These are phyloP conservation scores for Raphanus sativus DNA, from an alignment of 345 rosid genomes.

Conservation along the genomic window DNA sequence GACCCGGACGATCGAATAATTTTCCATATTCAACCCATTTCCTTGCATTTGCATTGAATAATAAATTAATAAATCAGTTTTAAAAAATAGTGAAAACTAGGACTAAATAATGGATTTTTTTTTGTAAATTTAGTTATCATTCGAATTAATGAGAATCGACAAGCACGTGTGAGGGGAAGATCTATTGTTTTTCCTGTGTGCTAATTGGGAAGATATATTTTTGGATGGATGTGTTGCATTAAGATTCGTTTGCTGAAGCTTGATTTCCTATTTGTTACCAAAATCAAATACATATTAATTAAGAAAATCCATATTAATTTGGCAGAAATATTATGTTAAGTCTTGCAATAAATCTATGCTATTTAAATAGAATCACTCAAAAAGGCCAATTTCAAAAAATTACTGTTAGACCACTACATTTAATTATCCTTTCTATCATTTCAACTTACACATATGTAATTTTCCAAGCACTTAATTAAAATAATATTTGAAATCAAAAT, in stretches of 20 bases:
- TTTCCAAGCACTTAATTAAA: no score
- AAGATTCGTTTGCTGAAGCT: not conserved
- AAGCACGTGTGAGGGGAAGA: not conserved
- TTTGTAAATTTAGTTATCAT: not conserved
- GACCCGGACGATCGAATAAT: constrained; percentile 11
- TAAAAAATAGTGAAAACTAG: not conserved
- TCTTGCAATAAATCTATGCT: no score
- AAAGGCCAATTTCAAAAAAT: no score
- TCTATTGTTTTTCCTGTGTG: not conserved
- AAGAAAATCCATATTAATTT: no score
- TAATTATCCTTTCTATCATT: no score
- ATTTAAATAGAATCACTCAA: no score
- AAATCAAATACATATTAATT: not conserved
- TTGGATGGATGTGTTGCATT: not conserved
- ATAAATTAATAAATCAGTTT: not conserved
- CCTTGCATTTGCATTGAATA: not conserved
- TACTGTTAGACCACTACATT: no score
- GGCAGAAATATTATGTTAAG: no score
- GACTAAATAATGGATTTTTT: no score
- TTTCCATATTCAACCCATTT: constrained; percentile 10
- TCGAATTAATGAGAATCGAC: not conserved
- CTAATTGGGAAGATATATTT: not conserved
- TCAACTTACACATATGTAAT: no score
- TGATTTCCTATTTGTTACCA: not conserved
- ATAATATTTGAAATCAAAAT: no score